A percentile compares a stretch with the other conserved stretches of the same genome.
Evolutionary conservation across 495 filamentous ascomycete genomes (phyloP).

Genomic region (Neurospora tetraspora): DNA sequence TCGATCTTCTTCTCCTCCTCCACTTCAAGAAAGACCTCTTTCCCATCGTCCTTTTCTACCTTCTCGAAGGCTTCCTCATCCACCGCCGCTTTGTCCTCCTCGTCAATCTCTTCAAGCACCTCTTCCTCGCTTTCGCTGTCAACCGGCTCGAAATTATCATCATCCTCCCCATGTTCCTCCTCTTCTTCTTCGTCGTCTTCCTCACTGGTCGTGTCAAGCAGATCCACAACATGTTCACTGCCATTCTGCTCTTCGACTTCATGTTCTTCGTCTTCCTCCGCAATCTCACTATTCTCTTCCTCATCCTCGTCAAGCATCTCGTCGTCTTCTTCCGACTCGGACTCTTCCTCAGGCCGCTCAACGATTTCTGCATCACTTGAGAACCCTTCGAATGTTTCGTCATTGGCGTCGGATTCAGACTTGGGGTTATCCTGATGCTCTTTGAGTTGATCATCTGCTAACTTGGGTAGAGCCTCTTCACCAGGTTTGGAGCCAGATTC

Average conservation of each 20-base stretch:
- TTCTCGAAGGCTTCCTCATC: neutral
- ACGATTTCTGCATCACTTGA: neutral
- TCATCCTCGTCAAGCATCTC: neutral
- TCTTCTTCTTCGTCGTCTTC: conserved; percentile 19
- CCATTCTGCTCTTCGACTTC: conserved; percentile 20
- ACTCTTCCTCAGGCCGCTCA: neutral
- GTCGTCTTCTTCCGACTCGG: neutral
- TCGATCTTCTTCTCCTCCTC: conserved; percentile 5
- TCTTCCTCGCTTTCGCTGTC: neutral
- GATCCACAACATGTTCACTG: conserved; percentile 12
- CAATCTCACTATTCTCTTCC: neutral
- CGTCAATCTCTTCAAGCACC: neutral
- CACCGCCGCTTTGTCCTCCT: neutral
- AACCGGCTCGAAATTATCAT: neutral
- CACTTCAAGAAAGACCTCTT: conserved; percentile 1
- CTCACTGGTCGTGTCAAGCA: neutral
- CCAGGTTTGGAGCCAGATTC: neutral
- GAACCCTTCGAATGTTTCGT: neutral
- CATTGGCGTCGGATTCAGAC: neutral
- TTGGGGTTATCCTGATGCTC: neutral
- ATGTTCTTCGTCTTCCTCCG: conserved; percentile 3
- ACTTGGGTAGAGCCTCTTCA: neutral
- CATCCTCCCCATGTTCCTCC: neutral
- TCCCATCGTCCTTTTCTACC: conserved; percentile 3
- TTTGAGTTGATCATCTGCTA: neutral